Conservation (phyloP, 176 grass and related monocot species). For the Thinopyrum elongatum region DNA sequence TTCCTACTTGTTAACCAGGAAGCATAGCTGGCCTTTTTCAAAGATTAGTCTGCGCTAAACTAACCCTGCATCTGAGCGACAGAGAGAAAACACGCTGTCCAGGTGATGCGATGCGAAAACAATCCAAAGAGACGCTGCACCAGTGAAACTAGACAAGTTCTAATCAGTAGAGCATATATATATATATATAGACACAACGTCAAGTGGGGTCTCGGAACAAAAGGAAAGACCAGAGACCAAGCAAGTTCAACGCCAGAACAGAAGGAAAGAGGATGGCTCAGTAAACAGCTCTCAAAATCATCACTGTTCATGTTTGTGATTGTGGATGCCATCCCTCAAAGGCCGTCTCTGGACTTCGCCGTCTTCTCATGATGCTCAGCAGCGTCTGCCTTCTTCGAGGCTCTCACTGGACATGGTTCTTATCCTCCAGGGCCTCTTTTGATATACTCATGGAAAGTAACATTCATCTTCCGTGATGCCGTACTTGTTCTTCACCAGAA, state of each 20-base stretch:
- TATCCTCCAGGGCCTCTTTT: neutral
- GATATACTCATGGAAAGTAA: constrained; percentile 1
- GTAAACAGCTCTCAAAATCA: neutral
- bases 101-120: neutral
- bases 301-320: neutral
- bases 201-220: neutral
- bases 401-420: neutral
- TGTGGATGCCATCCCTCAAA: neutral
- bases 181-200: neutral
- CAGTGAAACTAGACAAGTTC: neutral
- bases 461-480: neutral
- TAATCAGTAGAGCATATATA: neutral
- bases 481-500: neutral
- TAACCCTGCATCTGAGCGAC: no score
- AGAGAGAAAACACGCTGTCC: neutral
- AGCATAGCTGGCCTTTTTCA: no score
- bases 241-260: neutral
- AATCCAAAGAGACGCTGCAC: neutral
- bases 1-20: no score
- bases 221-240: neutral
- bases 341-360: neutral
- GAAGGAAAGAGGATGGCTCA: neutral
- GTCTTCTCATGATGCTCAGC: neutral
- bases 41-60: no score
- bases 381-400: neutral